Evolutionary conservation across 148 eudicot genomes (phyloP), one percentile per base, ranked within the genome.

Genomic region (Rhododendron simsii): DNA sequence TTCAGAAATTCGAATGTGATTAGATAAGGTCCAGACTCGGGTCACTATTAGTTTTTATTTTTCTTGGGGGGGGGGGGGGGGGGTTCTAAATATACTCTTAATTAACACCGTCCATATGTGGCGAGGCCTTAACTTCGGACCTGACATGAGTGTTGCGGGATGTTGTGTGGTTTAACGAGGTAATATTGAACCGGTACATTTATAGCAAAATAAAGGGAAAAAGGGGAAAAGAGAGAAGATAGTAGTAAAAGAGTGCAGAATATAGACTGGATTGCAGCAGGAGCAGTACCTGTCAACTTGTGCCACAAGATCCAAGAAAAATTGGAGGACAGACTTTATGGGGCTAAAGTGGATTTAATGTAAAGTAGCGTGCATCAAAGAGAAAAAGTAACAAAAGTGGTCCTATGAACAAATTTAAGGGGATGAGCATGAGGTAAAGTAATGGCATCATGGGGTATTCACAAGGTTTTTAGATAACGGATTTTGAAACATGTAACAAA

Each of bases 231-330:
- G 41, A 33, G 37, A 74, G 41, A 74, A 67, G 74, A 67, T 9
- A 0, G n/a, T 4, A 3, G 71, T 65, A 67, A 10, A 71, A 71
- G 8, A 71, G 35, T 67, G 26, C 37, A 7, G 16, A 12, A 13
- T n/a, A 30, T 8, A 71, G 44, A 33, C 79, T 18, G 47, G 26
- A 76, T 37, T 76, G 45, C 47, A 75, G 79, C 47, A 76, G 80
- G n/a, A 37, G 80, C n/a, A 37, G 44, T 39, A 39, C 10, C 50
- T n/a, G 74, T 26, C 74, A 63, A 63, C 3, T n/a, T 21, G 41
- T 20, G 80, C 48, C 48, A 39, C 80, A 76, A 76, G 80, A 76
- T 76, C 80, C 80, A 76, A 76, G 80, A 37, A 75, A 75, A 75
- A 75, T 37, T 37, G 47, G 7, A 39, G 80, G 45, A 39, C 80